Base-by-base conservation (phyloP, 1,284 basidiomycete genomes). In the Puccinia hordei region DNA sequence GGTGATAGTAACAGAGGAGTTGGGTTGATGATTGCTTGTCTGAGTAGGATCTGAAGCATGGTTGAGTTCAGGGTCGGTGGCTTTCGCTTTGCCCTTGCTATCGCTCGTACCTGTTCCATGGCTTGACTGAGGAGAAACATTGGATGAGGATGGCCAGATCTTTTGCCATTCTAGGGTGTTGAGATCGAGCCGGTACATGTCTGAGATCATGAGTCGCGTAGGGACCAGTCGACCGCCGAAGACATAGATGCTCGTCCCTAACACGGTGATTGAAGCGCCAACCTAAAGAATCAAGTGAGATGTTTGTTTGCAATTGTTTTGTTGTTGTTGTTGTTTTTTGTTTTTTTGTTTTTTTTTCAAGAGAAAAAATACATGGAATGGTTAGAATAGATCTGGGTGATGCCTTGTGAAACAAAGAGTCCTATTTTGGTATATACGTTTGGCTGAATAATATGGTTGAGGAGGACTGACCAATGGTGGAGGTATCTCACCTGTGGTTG, bases 141-240 rank as follows among this genome's bases (percentile, higher is more conserved):
- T n/a, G n/a, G n/a, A n/a, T n/a, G n/a, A n/a, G n/a, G n/a, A n/a
- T n/a, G 90, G 88, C 1, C 87, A 86, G 8, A 94, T 85, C 84
- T 88, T 90, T 82, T 91, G 89, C 94, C 94, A 97, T 22, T 88
- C 87, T 83, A 92, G 91, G 0, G 90, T 90, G 82, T 90, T 88
- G 82, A 96, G 87, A 87, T 95, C 91, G 85, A 97, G 93, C 59
- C 90, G 87, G 87, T 94, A 95, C 84, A 96, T 90, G 86, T 95
- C 93, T 38, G 91, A 89, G 63, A 94, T 91, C 91, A 96, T 93
- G 82, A 91, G 89, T 44, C 93, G 90, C 82, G 92, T 92, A 6
- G 92, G 89, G 78, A 95, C 93, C 73, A 94, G 87, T 71, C 94
- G 89, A 38, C 94, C 94, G 61, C 94, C 94, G 90, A 94, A 94